Evolutionary conservation across 495 filamentous ascomycete species (phyloP), one percentile per base, ranked within the genome.

Genomic region (Talaromyces proteolyticus): DNA sequence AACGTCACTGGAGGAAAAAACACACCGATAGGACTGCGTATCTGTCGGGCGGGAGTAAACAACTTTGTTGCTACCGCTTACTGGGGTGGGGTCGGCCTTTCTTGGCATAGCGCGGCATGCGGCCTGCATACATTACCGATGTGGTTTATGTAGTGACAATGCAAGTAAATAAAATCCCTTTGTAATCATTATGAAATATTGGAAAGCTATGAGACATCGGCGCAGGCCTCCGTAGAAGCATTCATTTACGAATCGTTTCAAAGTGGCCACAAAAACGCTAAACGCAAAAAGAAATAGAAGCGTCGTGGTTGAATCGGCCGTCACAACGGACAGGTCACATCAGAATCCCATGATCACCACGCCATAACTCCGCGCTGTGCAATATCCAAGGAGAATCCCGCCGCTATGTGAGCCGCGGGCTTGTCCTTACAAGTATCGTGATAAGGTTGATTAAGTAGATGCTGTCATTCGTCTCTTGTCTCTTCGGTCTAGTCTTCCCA

Each of bases 401-500:
- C 21, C 21, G 44, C 25, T 47, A 20, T 22, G 17, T 26, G 34
- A 26, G 24, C 37, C 5, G 43, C 2, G 22, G 22, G 8, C 29
- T 14, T 34, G 8, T 4, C 29, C 29, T 34, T 34, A 14, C 29
- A 40, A 10, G 20, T 39, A 22, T 25, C 18, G 16, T 49, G 19
- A 26, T 18, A 18, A 24, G 21, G 14, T 39, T 22, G 21, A 24
- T 14, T 34, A 37, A 47, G 12, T 25, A 46, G 29, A 34, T 10
- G 2, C 8, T 12, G 26, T 12, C 26, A 29, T 6, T 29, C 12
- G 6, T 12, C 5, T 29, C 26, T 12, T 3, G n/a, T 22, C 20
- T 4, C 36, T 11, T 6, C 0, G 11, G 5, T 40, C 20, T 75
- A 92, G 55, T 93, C 92, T 46, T 97, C 92, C 93, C 93, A 97